These are phyloP conservation scores for Gossypium lobatum DNA, from an alignment of 441 rosid species.

Conservation along the genomic window DNA sequence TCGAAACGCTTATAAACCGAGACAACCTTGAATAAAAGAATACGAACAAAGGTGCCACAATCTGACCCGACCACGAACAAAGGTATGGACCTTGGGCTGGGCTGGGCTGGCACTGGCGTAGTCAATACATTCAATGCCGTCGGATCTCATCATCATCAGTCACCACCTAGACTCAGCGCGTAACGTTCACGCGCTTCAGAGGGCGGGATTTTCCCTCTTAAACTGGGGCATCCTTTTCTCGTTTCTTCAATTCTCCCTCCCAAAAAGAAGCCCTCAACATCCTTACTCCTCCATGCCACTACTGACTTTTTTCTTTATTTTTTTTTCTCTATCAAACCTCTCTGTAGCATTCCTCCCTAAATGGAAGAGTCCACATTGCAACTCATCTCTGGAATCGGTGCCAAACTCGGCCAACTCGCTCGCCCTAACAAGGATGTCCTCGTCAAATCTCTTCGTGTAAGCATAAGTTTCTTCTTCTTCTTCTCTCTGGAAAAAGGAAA, in stretches of 20 bases:
- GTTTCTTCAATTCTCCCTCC: not conserved
- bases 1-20: too few species aligned
- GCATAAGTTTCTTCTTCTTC: constrained; percentile 13
- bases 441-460: constrained; percentile 70
- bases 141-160: not conserved
- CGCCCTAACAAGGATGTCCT: constrained; percentile 68
- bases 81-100: not conserved
- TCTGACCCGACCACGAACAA: too few species aligned
- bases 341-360: constrained; percentile 21
- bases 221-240: not conserved
- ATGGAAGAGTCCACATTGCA: constrained; percentile 57
- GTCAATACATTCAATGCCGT: not conserved
- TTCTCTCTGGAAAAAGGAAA: not conserved
- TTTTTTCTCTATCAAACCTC: not conserved
- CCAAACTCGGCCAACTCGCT: constrained; percentile 43
- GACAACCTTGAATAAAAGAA: too few species aligned
- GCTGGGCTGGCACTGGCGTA: not conserved
- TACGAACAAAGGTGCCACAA: too few species aligned
- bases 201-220: constrained; percentile 24
- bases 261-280: constrained; percentile 7
- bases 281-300: constrained; percentile 1
- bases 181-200: not conserved
- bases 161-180: not conserved
- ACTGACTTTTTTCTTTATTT: not conserved
- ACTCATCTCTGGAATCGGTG: constrained; percentile 51